Evolutionary conservation across 441 rosid genomes (phyloP).

Genomic region (Macaranga tanarius): DNA sequence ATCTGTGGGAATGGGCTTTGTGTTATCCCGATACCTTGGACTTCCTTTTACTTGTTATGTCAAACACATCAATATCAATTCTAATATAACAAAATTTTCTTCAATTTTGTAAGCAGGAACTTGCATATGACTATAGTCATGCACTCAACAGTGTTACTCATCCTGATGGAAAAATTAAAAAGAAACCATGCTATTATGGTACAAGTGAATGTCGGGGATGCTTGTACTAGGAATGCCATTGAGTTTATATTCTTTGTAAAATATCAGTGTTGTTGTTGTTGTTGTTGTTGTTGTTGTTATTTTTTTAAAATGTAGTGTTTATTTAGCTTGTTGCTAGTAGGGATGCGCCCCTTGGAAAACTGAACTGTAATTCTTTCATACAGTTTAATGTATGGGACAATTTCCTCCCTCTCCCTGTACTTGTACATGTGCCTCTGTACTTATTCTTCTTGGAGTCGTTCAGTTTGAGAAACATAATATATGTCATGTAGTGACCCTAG

Average conservation of each 20-base stretch:
- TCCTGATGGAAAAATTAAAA: too few relatives aligned
- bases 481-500: background rate
- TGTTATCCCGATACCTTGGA: background rate
- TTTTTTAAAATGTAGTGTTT: background rate
- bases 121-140: conserved; percentile 77
- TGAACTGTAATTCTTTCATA: too few relatives aligned
- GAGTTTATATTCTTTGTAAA: too few relatives aligned
- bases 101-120: conserved; percentile 47
- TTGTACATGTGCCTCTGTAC: too few relatives aligned
- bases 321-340: background rate
- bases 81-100: conserved; percentile 1
- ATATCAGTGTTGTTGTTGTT: conserved; percentile 65
- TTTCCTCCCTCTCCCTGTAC: too few relatives aligned
- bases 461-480: background rate
- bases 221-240: too few relatives aligned
- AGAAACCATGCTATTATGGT: too few relatives aligned
- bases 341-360: background rate
- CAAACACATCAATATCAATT: background rate
- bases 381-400: too few relatives aligned
- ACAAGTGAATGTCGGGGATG: too few relatives aligned
- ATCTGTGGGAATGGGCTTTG: background rate
- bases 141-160: too few relatives aligned
- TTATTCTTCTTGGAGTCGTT: conserved; percentile 4
- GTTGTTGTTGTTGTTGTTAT: conserved; percentile 27
- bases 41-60: background rate